Conservation (phyloP, 164 flowering plant species). For the Aristolochia contorta region DNA sequence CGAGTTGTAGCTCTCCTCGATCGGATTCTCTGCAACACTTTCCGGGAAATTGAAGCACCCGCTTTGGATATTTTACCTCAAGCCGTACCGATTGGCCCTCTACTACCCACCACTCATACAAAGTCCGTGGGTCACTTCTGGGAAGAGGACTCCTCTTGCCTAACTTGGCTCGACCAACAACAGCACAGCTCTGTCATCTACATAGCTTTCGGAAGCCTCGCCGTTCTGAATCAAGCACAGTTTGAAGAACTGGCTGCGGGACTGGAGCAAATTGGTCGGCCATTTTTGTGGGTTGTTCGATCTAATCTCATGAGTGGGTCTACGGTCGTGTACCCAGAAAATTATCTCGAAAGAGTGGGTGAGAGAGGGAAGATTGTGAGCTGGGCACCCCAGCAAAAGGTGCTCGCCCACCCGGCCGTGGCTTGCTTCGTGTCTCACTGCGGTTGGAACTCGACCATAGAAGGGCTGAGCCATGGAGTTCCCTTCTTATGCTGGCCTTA, state of each 20-base stretch:
- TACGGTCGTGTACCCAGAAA: not conserved
- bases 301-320: not conserved
- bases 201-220: not conserved
- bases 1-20: not conserved
- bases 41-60: not conserved
- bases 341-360: not conserved
- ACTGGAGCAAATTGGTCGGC: not conserved
- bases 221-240: not conserved
- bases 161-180: constrained; percentile 1
- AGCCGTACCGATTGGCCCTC: not conserved
- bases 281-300: constrained; percentile 2
- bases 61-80: not conserved
- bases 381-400: not conserved
- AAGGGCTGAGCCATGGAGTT: no score
- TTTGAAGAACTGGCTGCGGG: not conserved
- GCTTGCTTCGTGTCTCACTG: no score
- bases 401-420: no score
- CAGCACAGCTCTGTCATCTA: not conserved
- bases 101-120: not conserved
- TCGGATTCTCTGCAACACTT: not conserved
- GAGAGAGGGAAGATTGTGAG: not conserved
- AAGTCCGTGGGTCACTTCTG: constrained; percentile 1
- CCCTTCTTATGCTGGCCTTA: no score
- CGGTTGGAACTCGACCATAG: no score
- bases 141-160: not conserved